Evolutionary conservation across 2,329 filamentous ascomycete species (phyloP), one percentile per base, ranked within the genome.

Genomic region (Neurospora crassa): DNA sequence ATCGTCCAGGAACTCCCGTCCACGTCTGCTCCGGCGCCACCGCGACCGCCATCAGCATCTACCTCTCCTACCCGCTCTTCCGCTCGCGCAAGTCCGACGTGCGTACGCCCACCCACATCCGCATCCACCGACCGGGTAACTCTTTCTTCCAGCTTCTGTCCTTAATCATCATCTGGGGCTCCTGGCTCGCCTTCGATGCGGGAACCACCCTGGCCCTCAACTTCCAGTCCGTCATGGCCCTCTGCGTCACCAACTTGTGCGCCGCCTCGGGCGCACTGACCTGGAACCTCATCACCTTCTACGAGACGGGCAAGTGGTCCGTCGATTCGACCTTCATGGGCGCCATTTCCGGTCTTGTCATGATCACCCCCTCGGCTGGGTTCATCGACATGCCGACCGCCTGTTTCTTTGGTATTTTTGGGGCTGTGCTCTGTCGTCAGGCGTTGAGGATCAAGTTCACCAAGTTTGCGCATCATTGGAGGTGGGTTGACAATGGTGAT

Each of bases 401-500:
- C 0, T 82, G 85, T 72, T 81, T 82, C 70, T 85, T 86, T 53
- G 84, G 85, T 0, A 77, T 86, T 7, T 74, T 82, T 0, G 84
- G 84, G 0, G 83, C 84, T 1, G 43, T 83, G 1, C 76, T 84
- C 12, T 86, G 83, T 71, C 80, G 85, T 1, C 85, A 87, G 77
- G 84, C 84, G 16, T 74, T 87, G 69, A 79, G 84, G 1, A 84
- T 87, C 76, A 87, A 87, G 76, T 85, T 83, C 72, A 86, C 83
- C 1, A 80, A 83, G 16, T 78, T 82, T 40, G 85, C 85, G 6
- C 77, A 79, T n/a, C 77, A 79, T 2, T 82, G 80, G 78, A 78
- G 82, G 42, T 87, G 84, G 85, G 85, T 87, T 0, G 85, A 87
- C 73, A 86, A 86, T 72, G 85, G 84, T 1, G 85, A 87, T 75